Base-by-base conservation (phyloP, 2,329 filamentous ascomycete genomes). In the Xenoacremonium recifei region DNA sequence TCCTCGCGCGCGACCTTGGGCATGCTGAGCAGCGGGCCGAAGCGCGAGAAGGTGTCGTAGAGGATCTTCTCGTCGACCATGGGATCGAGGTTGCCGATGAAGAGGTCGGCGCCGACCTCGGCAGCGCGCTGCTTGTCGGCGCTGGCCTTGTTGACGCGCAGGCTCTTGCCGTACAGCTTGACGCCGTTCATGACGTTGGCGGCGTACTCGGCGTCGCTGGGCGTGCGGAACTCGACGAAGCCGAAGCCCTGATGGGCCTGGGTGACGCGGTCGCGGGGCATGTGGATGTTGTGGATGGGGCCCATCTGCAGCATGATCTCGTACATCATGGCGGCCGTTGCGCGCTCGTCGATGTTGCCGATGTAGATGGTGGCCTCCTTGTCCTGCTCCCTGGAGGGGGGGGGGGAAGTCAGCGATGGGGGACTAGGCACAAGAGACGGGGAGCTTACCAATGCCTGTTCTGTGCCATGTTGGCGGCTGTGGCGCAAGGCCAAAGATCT, bases 281-380 rank as follows among this genome's bases (percentile, higher is more conserved):
- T 84, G 71, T 99, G 93, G 50, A 99, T 92, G 69, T 97, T 97
- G 63, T 95, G 89, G 59, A 99, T 95, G 57, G 92, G 91, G 41
- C 93, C 93, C 65, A 91, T 90, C 73, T 99, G 93, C 42, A 96
- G 84, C 90, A 97, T 97, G 59, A 99, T 79, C 75, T 99, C 93
- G 85, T 93, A 96, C 54, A 99, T 83, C 55, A 96, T 79, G 57
- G 86, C 84, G 63, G 96, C 89, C 35, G 85, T 86, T 53, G 93
- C 88, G 66, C 93, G 89, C 75, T 99, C 93, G 72, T 99, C 93
- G 60, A 99, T 89, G 67, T 97, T 97, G 63, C 93, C 93, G 56
- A 97, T 89, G 68, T 99, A 99, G 65, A 97, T 88, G 31, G 93
- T 97, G 56, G 90, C 90, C 70, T 97, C 92, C 69, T 96, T 96